Conservation (phyloP, 495 filamentous ascomycete species). For the Trichocladium uniseriatum region DNA sequence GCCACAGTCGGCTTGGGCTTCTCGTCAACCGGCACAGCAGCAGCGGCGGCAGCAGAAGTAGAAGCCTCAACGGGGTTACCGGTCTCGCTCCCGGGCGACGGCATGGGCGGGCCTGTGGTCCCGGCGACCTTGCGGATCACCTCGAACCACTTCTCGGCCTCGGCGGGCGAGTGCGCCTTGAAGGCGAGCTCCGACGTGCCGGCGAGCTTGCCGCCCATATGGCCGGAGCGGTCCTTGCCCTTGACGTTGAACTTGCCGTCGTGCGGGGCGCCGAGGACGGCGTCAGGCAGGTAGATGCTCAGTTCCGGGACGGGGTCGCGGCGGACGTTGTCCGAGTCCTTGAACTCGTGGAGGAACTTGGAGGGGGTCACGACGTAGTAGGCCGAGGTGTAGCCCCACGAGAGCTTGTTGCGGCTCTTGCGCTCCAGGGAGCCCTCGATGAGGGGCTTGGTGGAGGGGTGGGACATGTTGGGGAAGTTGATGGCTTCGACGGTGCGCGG, state of each 20-base stretch:
- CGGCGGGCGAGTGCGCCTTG: conserved; percentile 59
- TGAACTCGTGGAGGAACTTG: conserved; percentile 90
- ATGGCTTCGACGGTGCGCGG: conserved; percentile 62
- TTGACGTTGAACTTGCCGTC: conserved; percentile 87
- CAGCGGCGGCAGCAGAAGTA: conserved; percentile 3
- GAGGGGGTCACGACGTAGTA: conserved; percentile 86
- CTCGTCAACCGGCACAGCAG: not conserved
- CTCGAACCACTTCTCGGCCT: conserved; percentile 78
- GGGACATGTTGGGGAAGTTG: conserved; percentile 79
- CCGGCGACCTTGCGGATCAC: conserved; percentile 47
- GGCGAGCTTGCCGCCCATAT: conserved; percentile 42
- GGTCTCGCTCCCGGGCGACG: conserved; percentile 1
- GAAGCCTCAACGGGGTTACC: not conserved
- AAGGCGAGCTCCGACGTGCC: conserved; percentile 45
- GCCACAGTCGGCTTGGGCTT: conserved; percentile 15
- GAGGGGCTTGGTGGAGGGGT: conserved; percentile 66
- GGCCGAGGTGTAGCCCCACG: conserved; percentile 63
- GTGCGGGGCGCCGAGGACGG: conserved; percentile 61
- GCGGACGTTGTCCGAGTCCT: conserved; percentile 76
- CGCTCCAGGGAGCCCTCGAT: conserved; percentile 83
- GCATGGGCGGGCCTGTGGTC: conserved; percentile 25
- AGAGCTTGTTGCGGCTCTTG: conserved; percentile 67
- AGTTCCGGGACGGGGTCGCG: conserved; percentile 77
- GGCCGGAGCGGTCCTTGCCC: conserved; percentile 67
- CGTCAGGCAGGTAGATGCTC: conserved; percentile 88